These are phyloP conservation scores for Discostella stelligeroides DNA, from an alignment of 108 stramenopile genomes.

Conservation along the genomic window DNA sequence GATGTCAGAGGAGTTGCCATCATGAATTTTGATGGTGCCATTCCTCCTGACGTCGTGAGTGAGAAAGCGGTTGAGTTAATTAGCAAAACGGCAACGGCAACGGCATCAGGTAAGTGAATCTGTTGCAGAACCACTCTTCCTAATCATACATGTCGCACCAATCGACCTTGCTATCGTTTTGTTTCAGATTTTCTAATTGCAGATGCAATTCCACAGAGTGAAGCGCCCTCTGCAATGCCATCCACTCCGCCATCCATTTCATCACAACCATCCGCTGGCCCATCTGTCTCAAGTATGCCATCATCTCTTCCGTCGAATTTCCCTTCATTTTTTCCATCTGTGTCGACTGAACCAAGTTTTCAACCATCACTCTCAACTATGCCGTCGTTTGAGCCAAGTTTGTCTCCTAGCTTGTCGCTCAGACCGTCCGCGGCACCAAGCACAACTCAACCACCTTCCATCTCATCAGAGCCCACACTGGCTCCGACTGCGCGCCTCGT, in stretches of 20 bases:
- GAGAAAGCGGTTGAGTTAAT: slow-evolving; percentile 14
- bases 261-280: not conserved
- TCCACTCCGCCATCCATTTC: slow-evolving; percentile 5
- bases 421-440: slow-evolving; percentile 21
- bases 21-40: slow-evolving; percentile 29
- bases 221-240: slow-evolving; percentile 33
- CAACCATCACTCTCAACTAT: slow-evolving; percentile 1
- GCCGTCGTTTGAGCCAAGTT: slow-evolving; percentile 1
- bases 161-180: not conserved
- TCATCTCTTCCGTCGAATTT: not conserved
- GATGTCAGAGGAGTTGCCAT: slow-evolving; percentile 16
- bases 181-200: slow-evolving; percentile 16
- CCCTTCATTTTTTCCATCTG: not conserved
- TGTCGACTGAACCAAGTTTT: not conserved
- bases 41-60: not conserved
- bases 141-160: too few species aligned
- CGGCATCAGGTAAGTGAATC: slow-evolving; percentile 12
- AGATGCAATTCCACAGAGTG: slow-evolving; percentile 19
- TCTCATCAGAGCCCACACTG: slow-evolving; percentile 7
- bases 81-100: slow-evolving; percentile 14
- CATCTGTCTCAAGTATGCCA: not conserved
- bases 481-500: slow-evolving; percentile 5
- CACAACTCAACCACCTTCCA: slow-evolving; percentile 17
- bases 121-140: too few species aligned
- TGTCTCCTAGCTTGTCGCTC: not conserved